These are phyloP conservation scores for Suillus discolor DNA, from an alignment of 768 basidiomycete genomes.

Conservation along the genomic window DNA sequence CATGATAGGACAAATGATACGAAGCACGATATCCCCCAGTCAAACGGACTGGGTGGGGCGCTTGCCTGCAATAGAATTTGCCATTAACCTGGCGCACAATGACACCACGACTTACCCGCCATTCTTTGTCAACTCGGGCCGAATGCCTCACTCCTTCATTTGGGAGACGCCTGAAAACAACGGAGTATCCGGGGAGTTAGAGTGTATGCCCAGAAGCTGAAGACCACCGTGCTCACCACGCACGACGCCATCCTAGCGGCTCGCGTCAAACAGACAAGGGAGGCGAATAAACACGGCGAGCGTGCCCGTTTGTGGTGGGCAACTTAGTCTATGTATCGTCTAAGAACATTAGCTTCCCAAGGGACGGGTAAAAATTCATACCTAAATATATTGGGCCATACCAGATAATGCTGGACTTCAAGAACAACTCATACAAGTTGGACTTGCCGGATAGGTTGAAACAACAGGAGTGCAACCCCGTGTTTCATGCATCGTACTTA, in stretches of 20 bases:
- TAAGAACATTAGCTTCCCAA: slow-evolving; percentile 38
- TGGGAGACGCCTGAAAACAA: slow-evolving; percentile 18
- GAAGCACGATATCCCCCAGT: slow-evolving; percentile 22
- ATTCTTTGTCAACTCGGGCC: slow-evolving; percentile 37
- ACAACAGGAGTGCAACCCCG: slow-evolving; percentile 28
- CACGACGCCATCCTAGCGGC: slow-evolving; percentile 29
- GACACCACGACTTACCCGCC: slow-evolving; percentile 37
- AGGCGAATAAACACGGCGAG: slow-evolving; percentile 25
- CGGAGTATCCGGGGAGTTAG: slow-evolving; percentile 30
- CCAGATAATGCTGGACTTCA: slow-evolving; percentile 18
- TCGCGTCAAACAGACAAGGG: slow-evolving; percentile 26
- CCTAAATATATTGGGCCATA: slow-evolving; percentile 41
- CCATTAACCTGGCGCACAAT: slow-evolving; percentile 36
- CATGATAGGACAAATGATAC: slow-evolving; percentile 33
- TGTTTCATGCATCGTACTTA: slow-evolving; percentile 36
- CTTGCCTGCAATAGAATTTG: slow-evolving; percentile 39
- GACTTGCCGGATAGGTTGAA: slow-evolving; percentile 31
- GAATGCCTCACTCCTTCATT: slow-evolving; percentile 31
- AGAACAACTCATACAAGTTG: slow-evolving; percentile 21
- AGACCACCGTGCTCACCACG: slow-evolving; percentile 9
- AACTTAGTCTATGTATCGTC: slow-evolving; percentile 38
- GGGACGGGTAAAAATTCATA: slow-evolving; percentile 26
- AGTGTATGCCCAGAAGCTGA: slow-evolving; percentile 20
- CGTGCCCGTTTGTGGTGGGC: slow-evolving; percentile 18
- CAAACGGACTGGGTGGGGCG: slow-evolving; percentile 32